These are phyloP conservation scores for Penicillium chermesinum DNA, from an alignment of 495 filamentous ascomycete genomes.

Conservation along the genomic window DNA sequence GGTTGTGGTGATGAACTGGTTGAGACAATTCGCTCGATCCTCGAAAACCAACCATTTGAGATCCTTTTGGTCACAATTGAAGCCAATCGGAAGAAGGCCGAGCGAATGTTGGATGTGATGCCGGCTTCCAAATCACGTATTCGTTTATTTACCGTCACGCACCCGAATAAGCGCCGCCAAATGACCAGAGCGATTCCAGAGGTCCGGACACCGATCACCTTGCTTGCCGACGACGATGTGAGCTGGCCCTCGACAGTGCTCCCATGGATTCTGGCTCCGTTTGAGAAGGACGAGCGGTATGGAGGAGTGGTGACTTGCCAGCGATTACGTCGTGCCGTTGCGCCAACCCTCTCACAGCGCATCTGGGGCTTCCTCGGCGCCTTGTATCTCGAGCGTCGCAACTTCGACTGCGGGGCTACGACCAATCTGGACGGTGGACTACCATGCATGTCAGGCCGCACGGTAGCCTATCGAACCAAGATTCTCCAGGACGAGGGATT, in stretches of 20 bases:
- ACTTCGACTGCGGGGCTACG: conserved; percentile 85
- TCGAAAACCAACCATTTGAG: conserved; percentile 51
- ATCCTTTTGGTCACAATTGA: conserved; percentile 63
- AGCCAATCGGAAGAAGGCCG: conserved; percentile 51
- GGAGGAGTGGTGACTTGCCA: conserved; percentile 84
- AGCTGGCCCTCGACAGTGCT: conserved; percentile 72
- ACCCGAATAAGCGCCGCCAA: conserved; percentile 79
- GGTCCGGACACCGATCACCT: conserved; percentile 65
- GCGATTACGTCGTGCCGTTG: conserved; percentile 60
- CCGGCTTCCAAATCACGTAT: conserved; percentile 47
- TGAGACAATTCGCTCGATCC: conserved; percentile 56
- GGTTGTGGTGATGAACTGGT: conserved; percentile 54
- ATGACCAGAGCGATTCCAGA: conserved; percentile 76
- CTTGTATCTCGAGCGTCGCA: conserved; percentile 75
- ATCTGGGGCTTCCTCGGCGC: conserved; percentile 76
- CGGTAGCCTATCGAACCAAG: conserved; percentile 73
- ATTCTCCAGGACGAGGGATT: conserved; percentile 77
- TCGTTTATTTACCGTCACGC: conserved; percentile 47
- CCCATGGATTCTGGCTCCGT: conserved; percentile 79
- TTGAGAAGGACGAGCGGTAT: conserved; percentile 64
- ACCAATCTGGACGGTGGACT: conserved; percentile 81
- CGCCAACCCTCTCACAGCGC: conserved; percentile 50
- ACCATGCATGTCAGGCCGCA: conserved; percentile 82
- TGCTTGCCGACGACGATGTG: conserved; percentile 87
- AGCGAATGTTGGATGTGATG: conserved; percentile 49